A percentile compares a stretch with the other conserved stretches of the same genome.
Conservation (phyloP, 2,329 filamentous ascomycete genomes). For the Mycogone perniciosa region DNA sequence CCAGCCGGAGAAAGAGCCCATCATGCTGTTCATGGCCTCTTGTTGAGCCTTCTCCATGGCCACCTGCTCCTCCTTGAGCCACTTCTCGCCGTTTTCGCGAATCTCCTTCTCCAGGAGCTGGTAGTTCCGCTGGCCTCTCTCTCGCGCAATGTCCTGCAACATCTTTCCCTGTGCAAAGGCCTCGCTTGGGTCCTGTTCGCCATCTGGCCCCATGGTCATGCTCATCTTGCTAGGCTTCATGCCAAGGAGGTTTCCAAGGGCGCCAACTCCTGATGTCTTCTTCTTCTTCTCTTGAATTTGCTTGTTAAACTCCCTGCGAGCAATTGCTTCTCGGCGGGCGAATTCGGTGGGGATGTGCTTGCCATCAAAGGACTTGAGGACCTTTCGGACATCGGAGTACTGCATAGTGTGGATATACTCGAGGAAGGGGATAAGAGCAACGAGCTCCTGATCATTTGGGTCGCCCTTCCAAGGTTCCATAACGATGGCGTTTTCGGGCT, state of each 20-base stretch:
- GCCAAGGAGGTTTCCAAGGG: conserved; percentile 66
- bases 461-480: conserved; percentile 87
- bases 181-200: conserved; percentile 65
- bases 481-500: conserved; percentile 95
- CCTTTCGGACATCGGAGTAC: conserved; percentile 76
- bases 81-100: conserved; percentile 86
- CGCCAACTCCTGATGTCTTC: conserved; percentile 56
- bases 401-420: conserved; percentile 96
- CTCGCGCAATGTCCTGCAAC: conserved; percentile 88
- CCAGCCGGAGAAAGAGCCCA: conserved; percentile 55
- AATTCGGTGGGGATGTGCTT: conserved; percentile 88
- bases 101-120: conserved; percentile 86
- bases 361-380: conserved; percentile 82
- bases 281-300: conserved; percentile 64
- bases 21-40: conserved; percentile 89
- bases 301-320: conserved; percentile 78
- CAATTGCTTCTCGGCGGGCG: conserved; percentile 75
- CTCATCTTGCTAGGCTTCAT: conserved; percentile 65
- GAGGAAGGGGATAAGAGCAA: conserved; percentile 88
- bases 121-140: conserved; percentile 86
- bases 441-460: conserved; percentile 74
- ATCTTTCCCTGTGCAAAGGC: conserved; percentile 91
- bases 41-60: conserved; percentile 84
- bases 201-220: conserved; percentile 53
- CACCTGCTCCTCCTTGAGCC: conserved; percentile 87